Evolutionary conservation across 352 stramenopile species (phyloP), one percentile per base, ranked within the genome.

Genomic region (Discostella stelligera): DNA sequence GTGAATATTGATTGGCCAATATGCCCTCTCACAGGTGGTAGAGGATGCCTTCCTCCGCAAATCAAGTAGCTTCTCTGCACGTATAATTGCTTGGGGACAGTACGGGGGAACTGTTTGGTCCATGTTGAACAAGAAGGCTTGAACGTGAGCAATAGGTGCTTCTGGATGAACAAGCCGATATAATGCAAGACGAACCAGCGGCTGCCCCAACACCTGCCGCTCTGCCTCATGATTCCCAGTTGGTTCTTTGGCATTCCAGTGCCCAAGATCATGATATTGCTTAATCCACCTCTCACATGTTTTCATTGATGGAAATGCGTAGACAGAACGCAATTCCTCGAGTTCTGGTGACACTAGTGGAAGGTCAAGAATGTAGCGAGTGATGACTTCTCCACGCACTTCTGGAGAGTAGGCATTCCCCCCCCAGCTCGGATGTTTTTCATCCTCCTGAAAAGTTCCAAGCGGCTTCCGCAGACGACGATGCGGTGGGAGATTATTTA

Each of bases 151-250:
- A 50, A 49, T 62, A 39, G 49, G 37, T 6, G 50, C 27, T 41
- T 71, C 53, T 39, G 64, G 64, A 44, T 56, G 53, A 41, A 63
- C 53, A 27, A 58, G n/a, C 8, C 50, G 64, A 55, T 58, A 71
- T 14, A 61, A 50, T 18, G 62, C 46, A 18, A 70, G 52, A 9
- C 50, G 16, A 50, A 70, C 48, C 48, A 70, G 46, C n/a, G 13
- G 16, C 25, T 61, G 20, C 52, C 62, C 62, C 14, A 58, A 30
- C 13, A 70, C 44, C 23, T 59, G n/a, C 3, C 39, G 27, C 44
- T 66, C 21, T 23, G 62, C 62, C 30, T 53, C 13, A 21, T 50
- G 44, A 55, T 70, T 70, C 1, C 62, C 62, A 16, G 61, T 69
- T 18, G 27, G 21, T 11, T 55, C 7, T 52, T 66, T 66, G 27